Evolutionary conservation across 2,329 filamentous ascomycete genomes (phyloP).

Genomic region (Fusarium oligoseptatum): DNA sequence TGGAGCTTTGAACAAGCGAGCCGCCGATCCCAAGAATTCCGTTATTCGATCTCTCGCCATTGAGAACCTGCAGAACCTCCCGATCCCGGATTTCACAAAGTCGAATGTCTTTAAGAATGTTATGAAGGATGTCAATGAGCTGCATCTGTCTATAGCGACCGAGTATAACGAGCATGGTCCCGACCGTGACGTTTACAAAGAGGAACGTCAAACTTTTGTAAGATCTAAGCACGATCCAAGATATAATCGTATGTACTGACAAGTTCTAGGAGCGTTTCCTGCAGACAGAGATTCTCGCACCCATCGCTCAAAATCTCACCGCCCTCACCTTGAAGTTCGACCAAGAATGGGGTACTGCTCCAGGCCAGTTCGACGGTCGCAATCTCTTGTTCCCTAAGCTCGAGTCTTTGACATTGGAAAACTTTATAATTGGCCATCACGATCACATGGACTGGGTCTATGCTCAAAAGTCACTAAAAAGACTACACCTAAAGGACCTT

Average conservation of each 20-base stretch:
- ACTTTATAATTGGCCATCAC: not conserved
- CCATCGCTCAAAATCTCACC: not conserved
- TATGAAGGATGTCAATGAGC: not conserved
- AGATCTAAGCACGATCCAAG: not conserved
- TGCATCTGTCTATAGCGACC: not conserved
- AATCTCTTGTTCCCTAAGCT: not conserved
- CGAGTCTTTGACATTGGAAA: not conserved
- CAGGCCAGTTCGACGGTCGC: not conserved
- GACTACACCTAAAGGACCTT: not conserved
- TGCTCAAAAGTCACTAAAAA: not conserved
- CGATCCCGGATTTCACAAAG: not conserved
- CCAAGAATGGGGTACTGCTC: not conserved
- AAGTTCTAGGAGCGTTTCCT: not conserved
- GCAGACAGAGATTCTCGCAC: not conserved
- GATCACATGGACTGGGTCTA: not conserved
- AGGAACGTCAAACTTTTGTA: not conserved
- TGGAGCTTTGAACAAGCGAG: not conserved
- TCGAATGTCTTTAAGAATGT: not conserved
- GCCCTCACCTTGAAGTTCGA: not conserved
- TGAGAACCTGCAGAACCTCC: constrained; percentile 4
- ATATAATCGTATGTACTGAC: not conserved
- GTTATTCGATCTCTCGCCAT: not conserved
- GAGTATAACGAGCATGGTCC: not conserved
- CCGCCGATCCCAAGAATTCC: not conserved
- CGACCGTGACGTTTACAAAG: not conserved